Base-by-base conservation (phyloP, 2,329 filamentous ascomycete genomes). In the Pseudogymnoascus sp. region DNA sequence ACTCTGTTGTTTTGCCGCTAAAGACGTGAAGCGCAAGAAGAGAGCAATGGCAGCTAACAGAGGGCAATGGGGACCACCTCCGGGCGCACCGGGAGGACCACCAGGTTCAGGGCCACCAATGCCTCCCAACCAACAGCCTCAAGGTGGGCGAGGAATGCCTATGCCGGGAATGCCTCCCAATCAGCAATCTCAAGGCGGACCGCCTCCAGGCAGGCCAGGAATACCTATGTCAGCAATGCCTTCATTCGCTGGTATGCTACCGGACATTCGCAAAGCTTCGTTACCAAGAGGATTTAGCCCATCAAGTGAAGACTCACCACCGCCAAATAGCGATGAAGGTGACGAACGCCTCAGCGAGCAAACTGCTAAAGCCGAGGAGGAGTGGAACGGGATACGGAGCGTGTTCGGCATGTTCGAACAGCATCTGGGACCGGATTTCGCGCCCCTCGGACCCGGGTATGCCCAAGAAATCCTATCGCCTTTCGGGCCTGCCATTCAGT, bases 401-500 rank as follows among this genome's bases (percentile, higher is more conserved):
- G 87, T 91, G 0, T 91, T 97, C 67, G 81, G 86, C 37, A 75
- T 85, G 1, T 85, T 96, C 64, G 80, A 83, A 45, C 77, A 79
- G 4, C 83, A 85, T 45, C 83, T 96, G 7, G 90, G 90, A 0
- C 81, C 86, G 4, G 86, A 90, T 48, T 98, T 96, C 75, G 83
- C 89, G 66, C 88, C 91, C 1, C 77, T 98, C 19, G 83, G 85
- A 2, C 78, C 86, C 1, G 91, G 95, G 66, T 85, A 86, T 63
- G 81, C 78, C 43, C 80, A 82, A 64, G 76, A 85, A 62, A 81
- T 86, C 60, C 75, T 83, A 67, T 88, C 92, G 1, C 92, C 93
- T 0, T 99, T 97, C 72, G 93, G 95, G 0, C 83, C 85, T 2
- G 89, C 90, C 0, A 78, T 92, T 6, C 86, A 92, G 68, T 97